Conservation (phyloP, 2,329 filamentous ascomycete species). For the Cercospora berteroae region DNA sequence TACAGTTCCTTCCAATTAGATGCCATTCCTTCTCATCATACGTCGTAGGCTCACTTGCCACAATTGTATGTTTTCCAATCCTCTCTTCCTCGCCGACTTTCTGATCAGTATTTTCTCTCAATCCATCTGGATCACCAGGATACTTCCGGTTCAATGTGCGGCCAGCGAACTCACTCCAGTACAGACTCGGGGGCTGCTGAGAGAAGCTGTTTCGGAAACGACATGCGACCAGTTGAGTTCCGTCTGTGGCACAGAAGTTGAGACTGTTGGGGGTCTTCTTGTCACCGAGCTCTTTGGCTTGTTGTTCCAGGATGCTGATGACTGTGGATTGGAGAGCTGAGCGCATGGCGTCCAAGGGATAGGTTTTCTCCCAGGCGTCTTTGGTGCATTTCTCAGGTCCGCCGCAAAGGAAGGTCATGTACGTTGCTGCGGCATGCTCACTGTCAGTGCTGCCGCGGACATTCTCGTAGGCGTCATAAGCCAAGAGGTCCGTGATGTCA, state of each 20-base stretch:
- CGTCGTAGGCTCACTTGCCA: slow-evolving; percentile 55
- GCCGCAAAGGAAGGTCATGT: slow-evolving; percentile 45
- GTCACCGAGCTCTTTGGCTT: slow-evolving; percentile 40
- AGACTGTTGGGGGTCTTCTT: slow-evolving; percentile 48
- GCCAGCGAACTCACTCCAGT: slow-evolving; percentile 49
- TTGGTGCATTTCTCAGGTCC: slow-evolving; percentile 9
- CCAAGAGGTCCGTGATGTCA: slow-evolving; percentile 45
- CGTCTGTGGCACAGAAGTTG: slow-evolving; percentile 54
- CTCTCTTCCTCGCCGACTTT: slow-evolving; percentile 38
- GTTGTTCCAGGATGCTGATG: slow-evolving; percentile 42
- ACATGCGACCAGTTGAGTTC: slow-evolving; percentile 49
- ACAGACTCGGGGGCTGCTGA: slow-evolving; percentile 52
- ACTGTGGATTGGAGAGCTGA: slow-evolving; percentile 46
- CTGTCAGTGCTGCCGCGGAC: slow-evolving; percentile 53
- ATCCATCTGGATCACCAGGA: slow-evolving; percentile 48
- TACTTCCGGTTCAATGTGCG: slow-evolving; percentile 53
- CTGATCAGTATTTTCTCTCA: slow-evolving; percentile 33
- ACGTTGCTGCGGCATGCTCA: slow-evolving; percentile 50
- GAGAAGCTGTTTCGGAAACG: slow-evolving; percentile 53
- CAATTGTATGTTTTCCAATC: slow-evolving; percentile 52
- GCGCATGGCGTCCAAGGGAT: slow-evolving; percentile 44
- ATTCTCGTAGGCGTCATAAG: slow-evolving; percentile 49
- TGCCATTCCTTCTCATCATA: slow-evolving; percentile 53
- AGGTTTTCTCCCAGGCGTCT: slow-evolving; percentile 38
- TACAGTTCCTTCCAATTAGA: slow-evolving; percentile 48